Base-by-base conservation (phyloP, 257 asterid genomes). In the Knoxia roxburghii region DNA sequence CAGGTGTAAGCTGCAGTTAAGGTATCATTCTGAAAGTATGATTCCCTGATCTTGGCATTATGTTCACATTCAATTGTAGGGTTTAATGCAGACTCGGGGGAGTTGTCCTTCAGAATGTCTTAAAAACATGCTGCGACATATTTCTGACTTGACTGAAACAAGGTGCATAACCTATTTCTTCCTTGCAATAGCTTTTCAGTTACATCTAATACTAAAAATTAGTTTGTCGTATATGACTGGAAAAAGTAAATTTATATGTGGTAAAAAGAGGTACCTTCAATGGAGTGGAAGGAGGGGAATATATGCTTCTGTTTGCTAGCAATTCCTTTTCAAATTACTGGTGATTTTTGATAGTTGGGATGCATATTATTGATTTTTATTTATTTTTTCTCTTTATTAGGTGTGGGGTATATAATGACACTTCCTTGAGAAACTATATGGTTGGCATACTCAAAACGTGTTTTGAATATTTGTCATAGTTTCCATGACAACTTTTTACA, bases 91-190 rank as follows among this genome's bases (percentile, higher is more conserved):
- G 70, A 68, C 68, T 65, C 64, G 64, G 75, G 84, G 78, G 87
- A 78, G 81, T 58, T 72, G 68, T 71, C 84, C 73, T 65, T 71
- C 75, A 62, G 79, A 78, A 69, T 81, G 69, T 66, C 88, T 70
- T 20, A 79, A 77, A 76, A 77, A 69, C 61, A 78, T 77, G 62
- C 77, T 68, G 45, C 68, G 37, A 71, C 85, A 74, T 56, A 71
- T 87, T 65, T 75, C 88, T 66, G 32, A 82, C 68, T 70, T 94
- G 79, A 83, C 78, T 65, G 89, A 90, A 73, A 90, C 86, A 53
- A 90, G 99, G 99, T 93, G 68, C 65, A 65, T 57, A 65, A 6
- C 37, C n/a, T 15, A 20, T 1, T 43, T 17, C 20, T 40, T 1
- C 7, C 61, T 49, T 7, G 56, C 65, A 32, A 8, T 30, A 18